These are phyloP conservation scores for Globisporangium megalacanthum DNA, from an alignment of 352 stramenopile genomes.

Conservation along the genomic window DNA sequence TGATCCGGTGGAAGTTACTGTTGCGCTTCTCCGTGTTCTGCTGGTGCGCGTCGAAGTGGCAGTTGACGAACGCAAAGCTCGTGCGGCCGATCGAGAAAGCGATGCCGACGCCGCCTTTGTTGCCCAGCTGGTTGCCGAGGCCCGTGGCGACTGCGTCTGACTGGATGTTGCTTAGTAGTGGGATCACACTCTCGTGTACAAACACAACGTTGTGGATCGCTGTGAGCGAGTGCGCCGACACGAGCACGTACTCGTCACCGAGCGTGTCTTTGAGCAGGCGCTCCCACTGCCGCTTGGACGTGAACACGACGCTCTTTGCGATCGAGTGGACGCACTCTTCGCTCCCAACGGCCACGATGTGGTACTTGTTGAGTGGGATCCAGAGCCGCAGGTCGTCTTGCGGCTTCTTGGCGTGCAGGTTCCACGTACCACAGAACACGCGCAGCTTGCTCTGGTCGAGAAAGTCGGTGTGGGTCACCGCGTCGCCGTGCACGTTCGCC, in stretches of 20 bases:
- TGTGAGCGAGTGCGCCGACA: constrained; percentile 89
- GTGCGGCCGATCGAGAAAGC: constrained; percentile 76
- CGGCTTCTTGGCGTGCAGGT: constrained; percentile 76
- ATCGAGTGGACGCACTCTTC: constrained; percentile 95
- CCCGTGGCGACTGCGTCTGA: constrained; percentile 90
- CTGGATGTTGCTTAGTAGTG: constrained; percentile 84
- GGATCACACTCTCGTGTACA: constrained; percentile 80
- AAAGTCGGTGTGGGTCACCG: constrained; percentile 31
- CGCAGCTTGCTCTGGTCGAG: constrained; percentile 38
- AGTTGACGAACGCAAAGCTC: constrained; percentile 90
- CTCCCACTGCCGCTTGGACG: constrained; percentile 85
- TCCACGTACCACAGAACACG: constrained; percentile 84
- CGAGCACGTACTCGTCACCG: constrained; percentile 80
- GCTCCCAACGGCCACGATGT: constrained; percentile 85
- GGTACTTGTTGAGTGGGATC: constrained; percentile 76
- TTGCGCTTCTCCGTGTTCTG: constrained; percentile 84
- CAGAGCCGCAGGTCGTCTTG: constrained; percentile 53
- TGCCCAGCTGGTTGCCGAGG: constrained; percentile 93
- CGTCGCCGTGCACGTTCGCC: constrained; percentile 15
- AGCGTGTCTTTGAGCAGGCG: constrained; percentile 49
- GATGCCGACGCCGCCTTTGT: constrained; percentile 94
- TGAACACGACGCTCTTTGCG: constrained; percentile 91
- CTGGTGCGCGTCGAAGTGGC: constrained; percentile 94
- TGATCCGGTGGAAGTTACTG: constrained; percentile 87
- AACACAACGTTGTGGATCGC: constrained; percentile 94